Conservation (phyloP, 805 yeast species). For the Lipomyces spencermartinsiae region DNA sequence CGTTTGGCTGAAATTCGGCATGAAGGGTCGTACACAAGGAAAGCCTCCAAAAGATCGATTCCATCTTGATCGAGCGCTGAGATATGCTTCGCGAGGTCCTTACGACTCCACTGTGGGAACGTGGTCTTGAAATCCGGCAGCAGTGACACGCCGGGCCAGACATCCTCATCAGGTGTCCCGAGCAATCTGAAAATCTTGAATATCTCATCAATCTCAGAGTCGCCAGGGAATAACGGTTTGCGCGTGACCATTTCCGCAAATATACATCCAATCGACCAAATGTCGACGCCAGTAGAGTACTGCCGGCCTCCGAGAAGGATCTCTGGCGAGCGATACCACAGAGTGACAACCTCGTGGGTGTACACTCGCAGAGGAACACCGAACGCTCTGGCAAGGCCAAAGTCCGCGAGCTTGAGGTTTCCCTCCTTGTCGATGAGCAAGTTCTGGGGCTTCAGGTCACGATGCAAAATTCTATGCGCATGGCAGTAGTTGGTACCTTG, state of each 20-base stretch:
- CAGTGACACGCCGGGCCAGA: slow-evolving; percentile 92
- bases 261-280: slow-evolving; percentile 98
- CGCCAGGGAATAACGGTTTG: slow-evolving; percentile 95
- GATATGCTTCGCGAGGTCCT: slow-evolving; percentile 68
- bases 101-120: slow-evolving; percentile 87
- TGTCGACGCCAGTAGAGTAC: slow-evolving; percentile 96
- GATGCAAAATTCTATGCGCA: slow-evolving; percentile 89
- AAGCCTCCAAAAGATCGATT: slow-evolving; percentile 75
- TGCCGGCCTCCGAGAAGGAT: slow-evolving; percentile 94
- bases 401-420: slow-evolving; percentile 86
- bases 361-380: slow-evolving; percentile 97
- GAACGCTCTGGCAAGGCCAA: slow-evolving; percentile 95
- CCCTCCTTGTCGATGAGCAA: slow-evolving; percentile 94
- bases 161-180: slow-evolving; percentile 92
- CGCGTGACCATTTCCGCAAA: slow-evolving; percentile 98
- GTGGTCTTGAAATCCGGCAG: slow-evolving; percentile 93
- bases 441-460: slow-evolving; percentile 97
- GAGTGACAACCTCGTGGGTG: slow-evolving; percentile 96
- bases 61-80: slow-evolving; percentile 86
- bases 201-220: slow-evolving; percentile 96
- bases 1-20: slow-evolving; percentile 92
- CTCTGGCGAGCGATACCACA: slow-evolving; percentile 98
- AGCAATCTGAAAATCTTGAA: slow-evolving; percentile 88
- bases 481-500: slow-evolving; percentile 94
- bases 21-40: slow-evolving; percentile 91